Conservation (phyloP, 352 stramenopile genomes). For the Blastocystis sp. region DNA sequence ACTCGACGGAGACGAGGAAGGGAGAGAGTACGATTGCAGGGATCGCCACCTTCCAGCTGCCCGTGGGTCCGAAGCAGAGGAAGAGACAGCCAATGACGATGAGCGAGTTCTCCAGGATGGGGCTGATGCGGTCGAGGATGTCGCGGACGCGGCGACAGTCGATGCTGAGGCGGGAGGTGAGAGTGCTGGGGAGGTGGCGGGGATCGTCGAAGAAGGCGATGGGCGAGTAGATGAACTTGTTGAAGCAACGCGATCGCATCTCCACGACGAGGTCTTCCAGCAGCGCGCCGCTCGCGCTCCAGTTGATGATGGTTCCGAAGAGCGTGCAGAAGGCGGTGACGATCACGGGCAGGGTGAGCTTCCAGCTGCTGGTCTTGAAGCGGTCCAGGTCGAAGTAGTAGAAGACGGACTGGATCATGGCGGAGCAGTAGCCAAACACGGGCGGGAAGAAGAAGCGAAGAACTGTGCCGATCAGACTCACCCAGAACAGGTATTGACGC, state of each 20-base stretch:
- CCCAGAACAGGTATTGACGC: constrained; percentile 14
- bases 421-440: background rate
- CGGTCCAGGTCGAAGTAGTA: background rate
- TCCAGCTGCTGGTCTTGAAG: background rate
- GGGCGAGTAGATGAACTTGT: background rate
- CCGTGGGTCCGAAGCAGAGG: constrained; percentile 18
- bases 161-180: constrained; percentile 28
- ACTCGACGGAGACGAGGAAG: constrained; percentile 21
- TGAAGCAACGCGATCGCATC: constrained; percentile 12
- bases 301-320: background rate
- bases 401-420: background rate
- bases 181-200: background rate
- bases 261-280: constrained; percentile 6
- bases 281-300: background rate
- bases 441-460: constrained; percentile 11
- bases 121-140: constrained; percentile 3
- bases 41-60: constrained; percentile 44
- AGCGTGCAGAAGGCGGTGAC: background rate
- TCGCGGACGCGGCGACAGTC: constrained; percentile 59
- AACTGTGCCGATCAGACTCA: constrained; percentile 22
- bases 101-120: constrained; percentile 27
- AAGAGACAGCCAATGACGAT: constrained; percentile 1
- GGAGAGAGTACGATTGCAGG: constrained; percentile 33
- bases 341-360: constrained; percentile 15
- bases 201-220: constrained; percentile 55